Conservation (phyloP, 2,329 filamentous ascomycete species). For the Tolypocladium ophioglossoides region DNA sequence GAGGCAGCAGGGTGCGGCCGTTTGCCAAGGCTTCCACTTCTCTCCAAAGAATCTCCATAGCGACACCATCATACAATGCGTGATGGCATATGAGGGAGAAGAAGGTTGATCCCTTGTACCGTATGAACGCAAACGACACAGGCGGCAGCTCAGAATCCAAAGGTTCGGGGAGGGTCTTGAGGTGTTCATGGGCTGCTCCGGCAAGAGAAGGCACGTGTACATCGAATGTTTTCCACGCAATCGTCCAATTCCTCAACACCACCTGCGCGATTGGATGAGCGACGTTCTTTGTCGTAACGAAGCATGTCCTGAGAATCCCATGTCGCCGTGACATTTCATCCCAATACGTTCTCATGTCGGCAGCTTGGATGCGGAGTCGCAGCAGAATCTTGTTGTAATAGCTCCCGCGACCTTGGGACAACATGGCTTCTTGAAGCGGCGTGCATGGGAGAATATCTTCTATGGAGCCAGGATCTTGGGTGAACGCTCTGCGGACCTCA, state of each 20-base stretch:
- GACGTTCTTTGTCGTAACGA: slow-evolving; percentile 52
- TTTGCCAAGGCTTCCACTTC: slow-evolving; percentile 56
- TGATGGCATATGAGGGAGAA: slow-evolving; percentile 57
- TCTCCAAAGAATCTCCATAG: slow-evolving; percentile 56
- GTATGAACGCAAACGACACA: slow-evolving; percentile 32
- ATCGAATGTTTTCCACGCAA: slow-evolving; percentile 29
- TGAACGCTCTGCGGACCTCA: neutral
- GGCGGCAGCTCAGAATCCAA: slow-evolving; percentile 36
- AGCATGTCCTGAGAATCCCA: slow-evolving; percentile 68
- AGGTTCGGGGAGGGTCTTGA: slow-evolving; percentile 23
- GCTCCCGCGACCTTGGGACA: slow-evolving; percentile 41
- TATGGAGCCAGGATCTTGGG: slow-evolving; percentile 23
- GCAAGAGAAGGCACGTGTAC: slow-evolving; percentile 21
- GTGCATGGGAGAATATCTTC: slow-evolving; percentile 66
- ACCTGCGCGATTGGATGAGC: slow-evolving; percentile 62
- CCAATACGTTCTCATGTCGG: slow-evolving; percentile 51
- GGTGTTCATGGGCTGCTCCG: slow-evolving; percentile 27
- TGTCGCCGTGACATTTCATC: slow-evolving; percentile 51
- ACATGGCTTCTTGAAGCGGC: slow-evolving; percentile 80
- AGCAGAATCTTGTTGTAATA: slow-evolving; percentile 70
- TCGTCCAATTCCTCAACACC: slow-evolving; percentile 39
- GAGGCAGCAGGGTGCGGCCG: slow-evolving; percentile 31
- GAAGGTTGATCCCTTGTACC: slow-evolving; percentile 18
- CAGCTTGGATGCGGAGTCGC: slow-evolving; percentile 38
- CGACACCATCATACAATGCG: slow-evolving; percentile 76